Evolutionary conservation across 2,329 filamentous ascomycete species (phyloP).

Genomic region (Cordyceps pruinosa): DNA sequence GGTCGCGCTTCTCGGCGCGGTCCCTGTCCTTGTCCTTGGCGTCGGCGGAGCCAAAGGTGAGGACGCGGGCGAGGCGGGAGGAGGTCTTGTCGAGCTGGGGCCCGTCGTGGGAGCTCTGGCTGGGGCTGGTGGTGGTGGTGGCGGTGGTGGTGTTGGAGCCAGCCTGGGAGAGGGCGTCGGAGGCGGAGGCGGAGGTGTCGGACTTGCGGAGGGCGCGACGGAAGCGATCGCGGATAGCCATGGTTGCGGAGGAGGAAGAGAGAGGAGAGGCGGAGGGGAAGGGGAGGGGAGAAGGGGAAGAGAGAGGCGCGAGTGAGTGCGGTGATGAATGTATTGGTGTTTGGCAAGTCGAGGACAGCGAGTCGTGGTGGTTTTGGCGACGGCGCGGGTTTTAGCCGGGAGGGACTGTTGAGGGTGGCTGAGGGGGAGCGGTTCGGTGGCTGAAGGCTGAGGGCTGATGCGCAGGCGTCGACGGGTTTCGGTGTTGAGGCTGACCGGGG

Average conservation of each 20-base stretch:
- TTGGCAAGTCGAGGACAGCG: background rate
- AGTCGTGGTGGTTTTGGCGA: background rate
- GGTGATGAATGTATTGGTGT: too few species aligned
- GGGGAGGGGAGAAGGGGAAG: background rate
- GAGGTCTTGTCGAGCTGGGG: constrained; percentile 25
- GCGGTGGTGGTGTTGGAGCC: constrained; percentile 25
- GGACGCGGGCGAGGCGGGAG: constrained; percentile 24
- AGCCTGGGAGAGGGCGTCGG: constrained; percentile 26
- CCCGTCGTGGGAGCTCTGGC: constrained; percentile 20
- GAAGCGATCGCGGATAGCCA: constrained; percentile 37
- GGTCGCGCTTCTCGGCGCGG: constrained; percentile 15
- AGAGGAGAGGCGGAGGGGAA: background rate
- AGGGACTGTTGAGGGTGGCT: constrained; percentile 1
- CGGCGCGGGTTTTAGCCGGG: background rate
- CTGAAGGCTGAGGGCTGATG: background rate
- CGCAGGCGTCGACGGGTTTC: constrained; percentile 9
- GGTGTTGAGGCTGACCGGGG: background rate
- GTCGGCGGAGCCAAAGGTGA: constrained; percentile 24
- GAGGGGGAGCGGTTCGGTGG: background rate
- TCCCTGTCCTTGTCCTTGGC: constrained; percentile 15
- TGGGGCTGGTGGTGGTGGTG: constrained; percentile 19
- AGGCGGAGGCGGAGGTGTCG: constrained; percentile 23
- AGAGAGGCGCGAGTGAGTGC: too few species aligned
- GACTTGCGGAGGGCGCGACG: constrained; percentile 35
- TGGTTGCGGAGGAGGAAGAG: constrained; percentile 21